Evolutionary conservation across 805 yeast genomes (phyloP).

Genomic region (Saccharomycopsis lassenensis): DNA sequence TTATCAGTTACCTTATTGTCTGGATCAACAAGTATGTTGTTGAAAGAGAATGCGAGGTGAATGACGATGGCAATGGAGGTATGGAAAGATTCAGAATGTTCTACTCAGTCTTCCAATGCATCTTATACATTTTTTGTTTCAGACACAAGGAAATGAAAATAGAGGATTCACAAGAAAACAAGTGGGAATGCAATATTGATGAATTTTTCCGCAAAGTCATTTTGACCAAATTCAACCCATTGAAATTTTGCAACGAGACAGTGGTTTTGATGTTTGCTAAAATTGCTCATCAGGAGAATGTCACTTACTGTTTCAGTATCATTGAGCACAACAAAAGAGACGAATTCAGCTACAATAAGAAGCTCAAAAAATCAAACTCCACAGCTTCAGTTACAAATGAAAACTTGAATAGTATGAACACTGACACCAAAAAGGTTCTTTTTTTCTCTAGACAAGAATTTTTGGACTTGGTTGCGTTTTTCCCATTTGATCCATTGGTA

Average conservation of each 20-base stretch:
- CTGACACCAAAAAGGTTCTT: conserved; percentile 6
- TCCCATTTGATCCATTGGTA: conserved; percentile 90
- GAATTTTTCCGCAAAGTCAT: conserved; percentile 79
- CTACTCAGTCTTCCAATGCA: conserved; percentile 83
- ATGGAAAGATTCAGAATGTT: conserved; percentile 87
- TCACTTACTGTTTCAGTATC: conserved; percentile 87
- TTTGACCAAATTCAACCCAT: conserved; percentile 83
- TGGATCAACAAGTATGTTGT: conserved; percentile 76
- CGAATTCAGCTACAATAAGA: conserved; percentile 33
- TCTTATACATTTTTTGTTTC: conserved; percentile 86
- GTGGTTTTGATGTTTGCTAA: conserved; percentile 91
- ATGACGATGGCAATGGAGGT: conserved; percentile 43
- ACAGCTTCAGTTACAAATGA: no score
- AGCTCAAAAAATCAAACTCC: no score
- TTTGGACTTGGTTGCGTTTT: conserved; percentile 84
- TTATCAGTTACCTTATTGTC: conserved; percentile 67
- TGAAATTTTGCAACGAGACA: conserved; percentile 86
- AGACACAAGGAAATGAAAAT: conserved; percentile 50
- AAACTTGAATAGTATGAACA: background rate
- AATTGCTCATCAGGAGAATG: conserved; percentile 78
- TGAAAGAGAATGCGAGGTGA: conserved; percentile 80
- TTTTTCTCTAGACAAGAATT: conserved; percentile 67
- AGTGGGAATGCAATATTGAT: conserved; percentile 76
- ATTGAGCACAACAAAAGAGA: conserved; percentile 82
- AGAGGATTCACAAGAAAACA: conserved; percentile 18